Base-by-base conservation (phyloP, 2,329 filamentous ascomycete genomes). In the Knufia fluminis region DNA sequence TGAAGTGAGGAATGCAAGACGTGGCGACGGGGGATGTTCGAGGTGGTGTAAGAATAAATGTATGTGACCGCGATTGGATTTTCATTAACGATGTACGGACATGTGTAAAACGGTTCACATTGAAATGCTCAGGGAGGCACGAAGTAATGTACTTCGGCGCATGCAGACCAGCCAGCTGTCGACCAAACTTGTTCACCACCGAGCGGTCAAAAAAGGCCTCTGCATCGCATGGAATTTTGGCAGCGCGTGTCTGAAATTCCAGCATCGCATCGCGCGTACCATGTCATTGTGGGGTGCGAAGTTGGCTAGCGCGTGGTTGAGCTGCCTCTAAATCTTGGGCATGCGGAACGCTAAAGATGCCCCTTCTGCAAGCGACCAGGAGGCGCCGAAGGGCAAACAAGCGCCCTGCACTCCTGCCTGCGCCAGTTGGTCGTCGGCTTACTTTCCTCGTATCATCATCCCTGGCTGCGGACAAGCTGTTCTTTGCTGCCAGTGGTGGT, bases 1-100 rank as follows among this genome's bases (percentile, higher is more conserved):
- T 40, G 35, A 31, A 39, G 46, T 40, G 22, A 32, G 8, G 46
- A 41, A 40, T 40, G 24, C 10, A 28, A 17, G 35, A 26, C 31
- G 33, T 16, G 12, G 43, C 10, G 16, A 23, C 28, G 20, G 32
- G 20, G 10, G 14, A 8, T 19, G 43, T 39, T 36, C 14, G 23
- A 39, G 9, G 38, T 41, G 38, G 6, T 41, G 4, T 41, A 12
- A 41, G 16, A 35, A 45, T 32, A 33, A 14, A 19, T 46, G 26
- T 46, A 26, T 19, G 23, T 36, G 2, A 6, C 33, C 33, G 33
- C n/a, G 33, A 17, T 8, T 36, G 33, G 33, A 7, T 36, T 8
- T 14, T 36, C 10, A 36, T 4, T 36, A 8, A 36, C n/a, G 33
- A 17, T 36, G 33, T 36, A 17, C 16, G 33, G 33, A 36, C 10